phyloP scores from a whole-genome alignment of 2,329 filamentous ascomycete genomes.

The Fusarium sacchari region DNA sequence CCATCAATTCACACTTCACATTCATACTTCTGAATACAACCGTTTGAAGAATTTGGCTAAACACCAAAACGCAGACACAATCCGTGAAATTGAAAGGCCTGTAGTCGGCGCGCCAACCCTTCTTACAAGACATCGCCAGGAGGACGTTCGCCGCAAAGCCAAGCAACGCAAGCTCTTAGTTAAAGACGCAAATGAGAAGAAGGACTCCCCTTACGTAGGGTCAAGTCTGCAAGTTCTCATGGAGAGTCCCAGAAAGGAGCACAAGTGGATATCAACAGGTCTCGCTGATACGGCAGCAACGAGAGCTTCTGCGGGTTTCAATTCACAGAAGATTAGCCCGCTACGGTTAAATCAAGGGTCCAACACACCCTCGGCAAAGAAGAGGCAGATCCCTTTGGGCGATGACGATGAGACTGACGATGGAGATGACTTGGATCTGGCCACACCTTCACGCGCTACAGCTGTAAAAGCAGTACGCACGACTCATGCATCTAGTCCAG shows the following conservation, averaged over 20 bases:
- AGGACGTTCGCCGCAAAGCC: conserved; percentile 23
- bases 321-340: conserved; percentile 33
- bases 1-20: conserved; percentile 75
- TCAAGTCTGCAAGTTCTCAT: conserved; percentile 55
- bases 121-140: conserved; percentile 38
- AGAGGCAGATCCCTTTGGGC: conserved; percentile 12
- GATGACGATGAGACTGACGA: conserved; percentile 35
- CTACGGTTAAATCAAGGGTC: background rate
- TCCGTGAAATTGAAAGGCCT: conserved; percentile 62
- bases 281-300: conserved; percentile 35
- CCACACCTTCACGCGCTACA: conserved; percentile 28
- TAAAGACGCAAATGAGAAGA: background rate
- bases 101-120: conserved; percentile 54
- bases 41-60: conserved; percentile 69
- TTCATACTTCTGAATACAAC: conserved; percentile 81
- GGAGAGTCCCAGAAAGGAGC: conserved; percentile 52
- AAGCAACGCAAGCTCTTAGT: conserved; percentile 42
- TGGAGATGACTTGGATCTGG: conserved; percentile 20
- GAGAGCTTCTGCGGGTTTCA: conserved; percentile 44
- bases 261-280: conserved; percentile 40
- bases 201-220: conserved; percentile 42
- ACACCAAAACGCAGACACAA: conserved; percentile 62
- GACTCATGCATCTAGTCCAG: conserved; percentile 11
- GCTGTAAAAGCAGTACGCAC: conserved; percentile 8
- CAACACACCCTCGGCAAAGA: conserved; percentile 11